Conservation (phyloP, 2,329 filamentous ascomycete genomes). For the Orbilia ellipsospora region DNA sequence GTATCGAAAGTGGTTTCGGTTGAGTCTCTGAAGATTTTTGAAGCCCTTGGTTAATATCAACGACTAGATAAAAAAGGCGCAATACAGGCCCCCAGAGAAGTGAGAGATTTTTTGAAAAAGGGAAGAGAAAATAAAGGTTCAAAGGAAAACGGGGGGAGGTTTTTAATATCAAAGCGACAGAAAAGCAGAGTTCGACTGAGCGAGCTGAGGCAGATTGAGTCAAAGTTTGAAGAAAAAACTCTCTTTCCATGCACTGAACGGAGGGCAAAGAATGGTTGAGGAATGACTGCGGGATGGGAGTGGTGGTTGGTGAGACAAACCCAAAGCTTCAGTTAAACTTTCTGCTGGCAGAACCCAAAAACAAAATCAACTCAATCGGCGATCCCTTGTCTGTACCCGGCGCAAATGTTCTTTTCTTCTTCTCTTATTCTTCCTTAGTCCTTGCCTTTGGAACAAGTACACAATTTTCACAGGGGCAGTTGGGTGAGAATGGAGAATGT, state of each 20-base stretch:
- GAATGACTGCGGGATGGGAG: background rate
- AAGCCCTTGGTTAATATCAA: conserved; percentile 29
- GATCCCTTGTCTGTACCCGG: conserved; percentile 38
- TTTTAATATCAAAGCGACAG: conserved; percentile 36
- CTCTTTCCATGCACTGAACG: conserved; percentile 11
- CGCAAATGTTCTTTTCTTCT: conserved; percentile 36
- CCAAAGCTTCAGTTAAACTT: conserved; percentile 53
- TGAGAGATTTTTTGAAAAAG: conserved; percentile 33
- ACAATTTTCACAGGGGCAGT: background rate
- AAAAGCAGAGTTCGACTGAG: conserved; percentile 22
- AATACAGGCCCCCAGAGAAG: conserved; percentile 5
- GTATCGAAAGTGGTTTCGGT: no score
- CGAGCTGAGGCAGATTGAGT: conserved; percentile 47
- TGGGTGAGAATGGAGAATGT: conserved; percentile 11
- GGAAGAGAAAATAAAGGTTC: conserved; percentile 12
- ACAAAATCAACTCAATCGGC: conserved; percentile 51
- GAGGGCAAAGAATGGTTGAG: conserved; percentile 39
- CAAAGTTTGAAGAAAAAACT: conserved; percentile 48
- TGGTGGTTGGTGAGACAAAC: conserved; percentile 56
- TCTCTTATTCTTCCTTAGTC: background rate
- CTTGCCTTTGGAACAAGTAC: conserved; percentile 7
- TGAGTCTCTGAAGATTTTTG: no score
- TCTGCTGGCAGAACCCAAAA: conserved; percentile 30
- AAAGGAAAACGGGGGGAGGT: conserved; percentile 9
- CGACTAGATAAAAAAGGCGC: conserved; percentile 13